Evolutionary conservation across 106 monocot genomes (phyloP).

Genomic region (Acorus gramineus): DNA sequence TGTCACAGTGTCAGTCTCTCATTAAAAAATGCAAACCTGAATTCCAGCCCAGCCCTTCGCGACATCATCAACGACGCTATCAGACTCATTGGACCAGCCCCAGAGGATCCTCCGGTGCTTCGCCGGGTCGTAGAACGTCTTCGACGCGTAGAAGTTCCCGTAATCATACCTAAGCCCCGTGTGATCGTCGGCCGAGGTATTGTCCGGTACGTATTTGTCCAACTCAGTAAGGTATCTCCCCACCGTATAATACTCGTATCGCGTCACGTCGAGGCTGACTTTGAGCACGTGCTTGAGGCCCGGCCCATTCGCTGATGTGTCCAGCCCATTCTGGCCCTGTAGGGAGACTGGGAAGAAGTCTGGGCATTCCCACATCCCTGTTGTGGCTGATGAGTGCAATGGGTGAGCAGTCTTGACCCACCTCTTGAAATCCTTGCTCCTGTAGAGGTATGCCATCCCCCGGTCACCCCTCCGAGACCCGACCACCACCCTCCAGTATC

Average conservation of each 20-base stretch:
- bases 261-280: slow-evolving; percentile 48
- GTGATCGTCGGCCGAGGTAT: slow-evolving; percentile 22
- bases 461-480: slow-evolving; percentile 16
- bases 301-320: slow-evolving; percentile 5
- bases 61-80: slow-evolving; percentile 18
- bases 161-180: slow-evolving; percentile 67
- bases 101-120: slow-evolving; percentile 59
- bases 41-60: slow-evolving; percentile 75
- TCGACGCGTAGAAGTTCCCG: slow-evolving; percentile 77
- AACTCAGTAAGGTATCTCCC: slow-evolving; percentile 30
- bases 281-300: slow-evolving; percentile 57
- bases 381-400: slow-evolving; percentile 30
- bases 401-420: slow-evolving; percentile 44
- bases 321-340: slow-evolving; percentile 20
- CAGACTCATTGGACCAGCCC: slow-evolving; percentile 81
- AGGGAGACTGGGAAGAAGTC: slow-evolving; percentile 63
- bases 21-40: slow-evolving; percentile 19
- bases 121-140: slow-evolving; percentile 48
- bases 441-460: slow-evolving; percentile 39
- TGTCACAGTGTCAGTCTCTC: neutral
- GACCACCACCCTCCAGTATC: slow-evolving; percentile 36
- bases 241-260: slow-evolving; percentile 76
- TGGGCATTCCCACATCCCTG: slow-evolving; percentile 89
- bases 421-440: slow-evolving; percentile 48
- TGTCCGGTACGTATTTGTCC: slow-evolving; percentile 46